A percentile compares a stretch with the other conserved stretches of the same genome.
Evolutionary conservation across 805 yeast genomes (phyloP).

Genomic region (Spathaspora gorwiae): DNA sequence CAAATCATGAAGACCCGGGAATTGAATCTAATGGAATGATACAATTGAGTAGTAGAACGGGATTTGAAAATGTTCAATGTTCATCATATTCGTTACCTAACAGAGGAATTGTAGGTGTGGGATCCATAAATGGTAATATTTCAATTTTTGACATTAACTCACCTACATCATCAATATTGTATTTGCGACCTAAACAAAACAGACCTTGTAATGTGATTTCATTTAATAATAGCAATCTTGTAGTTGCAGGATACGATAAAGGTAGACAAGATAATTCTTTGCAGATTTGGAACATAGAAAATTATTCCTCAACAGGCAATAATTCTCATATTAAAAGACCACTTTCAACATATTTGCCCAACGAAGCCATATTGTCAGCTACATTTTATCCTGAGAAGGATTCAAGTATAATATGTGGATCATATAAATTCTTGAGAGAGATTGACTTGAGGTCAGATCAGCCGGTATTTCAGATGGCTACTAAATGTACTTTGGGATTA

Average conservation of each 20-base stretch:
- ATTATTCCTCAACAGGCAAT: slow-evolving; percentile 45
- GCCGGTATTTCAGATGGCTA: slow-evolving; percentile 69
- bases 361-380: slow-evolving; percentile 70
- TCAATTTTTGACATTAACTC: slow-evolving; percentile 56
- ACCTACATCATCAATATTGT: slow-evolving; percentile 29
- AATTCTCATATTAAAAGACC: slow-evolving; percentile 52
- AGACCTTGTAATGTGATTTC: slow-evolving; percentile 74
- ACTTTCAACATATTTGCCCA: slow-evolving; percentile 54
- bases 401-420: slow-evolving; percentile 59
- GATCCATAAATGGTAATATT: slow-evolving; percentile 67
- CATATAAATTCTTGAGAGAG: slow-evolving; percentile 73
- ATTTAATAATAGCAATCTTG: slow-evolving; percentile 55
- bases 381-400: slow-evolving; percentile 60
- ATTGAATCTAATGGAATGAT: slow-evolving; percentile 48
- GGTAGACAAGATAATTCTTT: slow-evolving; percentile 72
- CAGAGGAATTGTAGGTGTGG: slow-evolving; percentile 65
- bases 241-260: slow-evolving; percentile 78
- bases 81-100: slow-evolving; percentile 53
- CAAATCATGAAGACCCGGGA: slow-evolving; percentile 41
- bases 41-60: slow-evolving; percentile 51
- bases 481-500: slow-evolving; percentile 66
- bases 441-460: slow-evolving; percentile 64
- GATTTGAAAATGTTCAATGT: slow-evolving; percentile 67
- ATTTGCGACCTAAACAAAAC: slow-evolving; percentile 56
- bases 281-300: slow-evolving; percentile 74